Conservation (phyloP, 2,329 filamentous ascomycete species). For the Orbilia ellipsospora region DNA sequence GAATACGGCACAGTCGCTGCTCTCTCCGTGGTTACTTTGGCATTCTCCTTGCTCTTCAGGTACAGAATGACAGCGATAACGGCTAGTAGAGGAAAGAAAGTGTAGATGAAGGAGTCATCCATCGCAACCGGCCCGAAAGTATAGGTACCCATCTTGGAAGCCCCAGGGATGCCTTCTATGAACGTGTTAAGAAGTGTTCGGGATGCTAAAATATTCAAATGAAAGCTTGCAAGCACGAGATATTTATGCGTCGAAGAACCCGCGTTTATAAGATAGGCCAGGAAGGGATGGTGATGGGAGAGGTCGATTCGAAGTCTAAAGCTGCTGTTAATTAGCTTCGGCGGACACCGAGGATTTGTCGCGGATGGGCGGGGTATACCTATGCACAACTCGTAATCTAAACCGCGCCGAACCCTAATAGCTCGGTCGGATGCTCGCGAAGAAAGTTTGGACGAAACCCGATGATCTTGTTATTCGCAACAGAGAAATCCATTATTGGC, state of each 20-base stretch:
- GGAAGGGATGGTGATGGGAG: too few relatives aligned
- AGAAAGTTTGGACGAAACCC: background rate
- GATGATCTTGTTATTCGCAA: background rate
- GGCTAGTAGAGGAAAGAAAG: constrained; percentile 39
- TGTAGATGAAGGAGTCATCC: constrained; percentile 45
- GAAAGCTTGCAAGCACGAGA: background rate
- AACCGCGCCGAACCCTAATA: too few relatives aligned
- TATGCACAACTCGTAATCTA: too few relatives aligned
- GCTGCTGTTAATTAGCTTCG: too few relatives aligned
- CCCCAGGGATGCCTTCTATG: too few relatives aligned
- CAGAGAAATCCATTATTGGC: too few relatives aligned
- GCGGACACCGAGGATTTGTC: too few relatives aligned
- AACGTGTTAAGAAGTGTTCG: background rate
- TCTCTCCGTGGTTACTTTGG: background rate
- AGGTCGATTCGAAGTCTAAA: too few relatives aligned
- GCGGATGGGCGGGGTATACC: too few relatives aligned
- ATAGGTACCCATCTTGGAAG: constrained; percentile 18
- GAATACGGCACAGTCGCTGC: constrained; percentile 2
- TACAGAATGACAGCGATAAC: constrained; percentile 26
- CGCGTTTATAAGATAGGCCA: too few relatives aligned
- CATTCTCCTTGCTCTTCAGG: constrained; percentile 20
- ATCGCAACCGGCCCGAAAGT: constrained; percentile 20
- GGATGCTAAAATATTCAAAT: constrained; percentile 1
- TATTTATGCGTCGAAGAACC: background rate
- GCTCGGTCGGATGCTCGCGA: too few relatives aligned